phyloP scores from a whole-genome alignment of 352 stramenopile genomes.

The Proteromonas lacertae region DNA sequence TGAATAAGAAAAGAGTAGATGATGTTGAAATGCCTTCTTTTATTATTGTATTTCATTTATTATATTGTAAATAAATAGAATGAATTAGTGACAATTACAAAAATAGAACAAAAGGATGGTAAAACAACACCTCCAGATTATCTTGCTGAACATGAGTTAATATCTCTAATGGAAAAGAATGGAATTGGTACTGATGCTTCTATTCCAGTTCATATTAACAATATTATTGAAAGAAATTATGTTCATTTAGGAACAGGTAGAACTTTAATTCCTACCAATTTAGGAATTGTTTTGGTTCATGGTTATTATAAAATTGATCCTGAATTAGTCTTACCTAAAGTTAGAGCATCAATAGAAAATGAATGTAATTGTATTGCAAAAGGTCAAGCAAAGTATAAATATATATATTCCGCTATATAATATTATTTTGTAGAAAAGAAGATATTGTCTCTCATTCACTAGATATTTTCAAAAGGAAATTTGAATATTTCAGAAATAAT shows the following conservation, averaged over 20 bases:
- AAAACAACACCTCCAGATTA: conserved; percentile 18
- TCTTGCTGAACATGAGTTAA: conserved; percentile 25
- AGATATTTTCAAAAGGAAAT: conserved; percentile 15
- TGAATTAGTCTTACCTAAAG: conserved; percentile 16
- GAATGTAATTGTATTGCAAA: conserved; percentile 19
- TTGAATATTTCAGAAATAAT: conserved; percentile 15
- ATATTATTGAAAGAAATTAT: conserved; percentile 28
- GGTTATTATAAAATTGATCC: conserved; percentile 19
- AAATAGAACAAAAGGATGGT: conserved; percentile 9
- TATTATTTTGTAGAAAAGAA: no score
- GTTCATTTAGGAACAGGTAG: conserved; percentile 15
- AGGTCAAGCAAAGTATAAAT: conserved; percentile 10
- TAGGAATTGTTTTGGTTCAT: conserved; percentile 20
- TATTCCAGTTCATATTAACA: conserved; percentile 28
- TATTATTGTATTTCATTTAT: neutral
- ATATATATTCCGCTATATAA: neutral
- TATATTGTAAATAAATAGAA: conserved; percentile 3
- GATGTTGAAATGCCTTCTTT: conserved; percentile 2
- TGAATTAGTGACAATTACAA: neutral
- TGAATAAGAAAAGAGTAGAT: conserved; percentile 3
- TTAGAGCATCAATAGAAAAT: conserved; percentile 18
- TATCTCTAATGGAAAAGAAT: conserved; percentile 24
- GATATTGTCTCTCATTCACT: conserved; percentile 12
- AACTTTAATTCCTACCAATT: conserved; percentile 19
- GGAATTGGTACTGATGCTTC: conserved; percentile 28